phyloP scores from a whole-genome alignment of 1,139 yeast genomes.

The Ogataea hybrid region DNA sequence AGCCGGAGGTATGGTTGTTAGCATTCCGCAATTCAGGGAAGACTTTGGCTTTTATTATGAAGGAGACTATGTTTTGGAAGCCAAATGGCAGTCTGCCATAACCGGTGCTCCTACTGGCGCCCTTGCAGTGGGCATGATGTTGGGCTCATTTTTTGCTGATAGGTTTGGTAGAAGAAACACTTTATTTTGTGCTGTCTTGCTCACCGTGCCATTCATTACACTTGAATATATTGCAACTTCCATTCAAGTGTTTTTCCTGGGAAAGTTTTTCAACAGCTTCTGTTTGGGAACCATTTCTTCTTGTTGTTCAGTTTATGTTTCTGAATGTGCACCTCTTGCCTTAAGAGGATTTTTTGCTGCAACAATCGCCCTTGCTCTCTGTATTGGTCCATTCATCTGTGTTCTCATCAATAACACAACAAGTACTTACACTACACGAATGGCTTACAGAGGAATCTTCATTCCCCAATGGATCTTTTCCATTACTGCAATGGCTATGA shows the following conservation, averaged over 20 bases:
- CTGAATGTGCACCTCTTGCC: conserved; percentile 35
- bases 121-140: conserved; percentile 21
- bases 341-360: conserved; percentile 26
- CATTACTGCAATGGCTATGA: conserved; percentile 3
- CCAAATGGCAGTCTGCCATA: conserved; percentile 37
- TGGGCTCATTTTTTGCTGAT: conserved; percentile 24
- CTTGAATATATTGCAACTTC: conserved; percentile 29
- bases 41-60: conserved; percentile 31
- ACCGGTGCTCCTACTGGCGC: conserved; percentile 34
- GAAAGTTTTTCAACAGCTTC: conserved; percentile 26
- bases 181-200: conserved; percentile 14
- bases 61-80: conserved; percentile 22
- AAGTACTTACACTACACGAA: conserved; percentile 14
- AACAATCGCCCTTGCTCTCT: neutral
- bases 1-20: conserved; percentile 22
- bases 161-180: conserved; percentile 26
- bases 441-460: conserved; percentile 35
- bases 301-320: conserved; percentile 29
- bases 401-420: conserved; percentile 22
- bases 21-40: conserved; percentile 29
- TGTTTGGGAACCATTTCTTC: conserved; percentile 31
- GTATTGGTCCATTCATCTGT: conserved; percentile 34
- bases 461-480: conserved; percentile 33
- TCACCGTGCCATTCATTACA: conserved; percentile 29
- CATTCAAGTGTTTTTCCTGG: conserved; percentile 31